Conservation (phyloP, 345 rosid species). For the Trapa incisa region DNA sequence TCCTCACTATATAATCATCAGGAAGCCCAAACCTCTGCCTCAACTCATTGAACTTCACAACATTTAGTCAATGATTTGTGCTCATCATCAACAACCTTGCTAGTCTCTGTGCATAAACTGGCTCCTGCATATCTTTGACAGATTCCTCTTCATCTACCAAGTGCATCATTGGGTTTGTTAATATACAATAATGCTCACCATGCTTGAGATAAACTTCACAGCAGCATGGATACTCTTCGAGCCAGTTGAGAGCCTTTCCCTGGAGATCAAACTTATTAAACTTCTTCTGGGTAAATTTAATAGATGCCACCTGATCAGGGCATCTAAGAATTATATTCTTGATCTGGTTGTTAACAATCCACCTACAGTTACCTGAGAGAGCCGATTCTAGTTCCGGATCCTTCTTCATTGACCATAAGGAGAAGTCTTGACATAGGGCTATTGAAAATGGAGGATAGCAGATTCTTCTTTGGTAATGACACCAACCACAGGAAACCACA, state of each 20-base stretch:
- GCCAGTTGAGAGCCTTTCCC: constrained; percentile 90
- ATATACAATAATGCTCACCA: constrained; percentile 50
- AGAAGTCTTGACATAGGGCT: constrained; percentile 33
- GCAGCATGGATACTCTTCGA: constrained; percentile 82
- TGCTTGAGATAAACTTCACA: constrained; percentile 50
- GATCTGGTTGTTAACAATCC: constrained; percentile 81
- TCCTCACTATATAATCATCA: constrained; percentile 73
- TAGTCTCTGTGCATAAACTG: constrained; percentile 37
- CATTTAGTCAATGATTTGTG: constrained; percentile 55
- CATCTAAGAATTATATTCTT: constrained; percentile 68
- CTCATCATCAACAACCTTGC: constrained; percentile 84
- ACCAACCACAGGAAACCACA: neutral
- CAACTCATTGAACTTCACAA: constrained; percentile 54
- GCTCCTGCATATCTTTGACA: constrained; percentile 56
- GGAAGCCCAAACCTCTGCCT: constrained; percentile 71
- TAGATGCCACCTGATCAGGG: constrained; percentile 48
- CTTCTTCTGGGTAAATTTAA: constrained; percentile 68
- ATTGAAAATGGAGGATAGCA: constrained; percentile 10
- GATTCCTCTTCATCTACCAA: constrained; percentile 75
- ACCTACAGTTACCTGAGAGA: constrained; percentile 70
- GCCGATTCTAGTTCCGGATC: constrained; percentile 75
- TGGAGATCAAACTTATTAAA: constrained; percentile 89
- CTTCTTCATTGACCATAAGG: constrained; percentile 89
- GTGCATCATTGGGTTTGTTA: constrained; percentile 60
- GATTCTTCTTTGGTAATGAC: constrained; percentile 4